Conservation (phyloP, 1,284 basidiomycete genomes). For the Ceratobasidium sp. region DNA sequence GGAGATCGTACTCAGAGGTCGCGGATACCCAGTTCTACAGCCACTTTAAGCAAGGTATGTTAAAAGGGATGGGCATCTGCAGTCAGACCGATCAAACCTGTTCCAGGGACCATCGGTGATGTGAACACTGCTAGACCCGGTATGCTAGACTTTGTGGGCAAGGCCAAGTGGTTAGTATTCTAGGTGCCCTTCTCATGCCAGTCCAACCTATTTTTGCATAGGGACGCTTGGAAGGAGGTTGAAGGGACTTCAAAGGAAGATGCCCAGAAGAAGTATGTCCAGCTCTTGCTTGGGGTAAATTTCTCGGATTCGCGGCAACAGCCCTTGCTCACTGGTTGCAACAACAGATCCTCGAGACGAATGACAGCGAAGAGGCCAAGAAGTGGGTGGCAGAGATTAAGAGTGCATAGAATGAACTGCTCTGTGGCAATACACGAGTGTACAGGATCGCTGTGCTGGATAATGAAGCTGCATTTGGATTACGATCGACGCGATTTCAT, state of each 20-base stretch:
- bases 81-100: neutral
- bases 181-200: slow-evolving; percentile 38
- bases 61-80: neutral
- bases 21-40: slow-evolving; percentile 80
- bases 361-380: slow-evolving; percentile 68
- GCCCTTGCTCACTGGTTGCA: slow-evolving; percentile 12
- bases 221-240: slow-evolving; percentile 89
- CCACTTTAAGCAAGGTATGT: slow-evolving; percentile 87
- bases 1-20: neutral
- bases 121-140: slow-evolving; percentile 74
- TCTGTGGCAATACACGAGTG: slow-evolving; percentile 8
- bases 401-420: slow-evolving; percentile 51
- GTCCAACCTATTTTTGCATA: slow-evolving; percentile 53
- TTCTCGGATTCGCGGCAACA: neutral
- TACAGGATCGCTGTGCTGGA: slow-evolving; percentile 21
- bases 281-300: slow-evolving; percentile 75
- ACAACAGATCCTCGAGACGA: slow-evolving; percentile 67
- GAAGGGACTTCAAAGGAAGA: slow-evolving; percentile 80
- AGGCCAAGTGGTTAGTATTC: slow-evolving; percentile 79
- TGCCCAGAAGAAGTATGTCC: slow-evolving; percentile 78
- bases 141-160: slow-evolving; percentile 81
- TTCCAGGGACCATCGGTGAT: slow-evolving; percentile 79
- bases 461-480: slow-evolving; percentile 33
- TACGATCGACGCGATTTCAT: slow-evolving; percentile 10
- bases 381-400: slow-evolving; percentile 72